Base-by-base conservation (phyloP, 257 asterid genomes). In the Salvia hispanica region DNA sequence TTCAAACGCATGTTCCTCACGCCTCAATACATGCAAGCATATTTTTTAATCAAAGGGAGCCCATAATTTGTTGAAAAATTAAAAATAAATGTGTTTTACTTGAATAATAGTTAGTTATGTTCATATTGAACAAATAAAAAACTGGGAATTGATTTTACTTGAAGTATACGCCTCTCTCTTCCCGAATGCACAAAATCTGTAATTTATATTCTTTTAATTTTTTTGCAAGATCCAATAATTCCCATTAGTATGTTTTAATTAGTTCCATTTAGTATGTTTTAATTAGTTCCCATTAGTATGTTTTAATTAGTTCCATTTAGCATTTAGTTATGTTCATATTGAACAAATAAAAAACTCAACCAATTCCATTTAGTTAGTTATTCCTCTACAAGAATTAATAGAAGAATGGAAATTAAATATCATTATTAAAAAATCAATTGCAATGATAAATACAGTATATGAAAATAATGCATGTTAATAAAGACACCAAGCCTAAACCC, bases 41-140 rank as follows among this genome's bases (percentile, higher is more conserved):
- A 18, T 15, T 37, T 45, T 53, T 6, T 11, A 18, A n/a, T 9
- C 8, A 25, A 18, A 58, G 36, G 66, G 84, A 77, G 78, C 52
- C 78, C 73, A 62, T 40, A 14, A 21, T 70, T 77, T 54, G 73
- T 66, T 74, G 68, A 36, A 67, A 59, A 45, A 86, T 39, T 39
- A 18, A 10, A 53, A 50, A 14, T 10, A 31, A 1, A 5, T 43
- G 37, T 47, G 1, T 73, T 66, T 73, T 70, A 71, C 50, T 25
- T 54, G 78, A 81, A 79, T 86, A 73, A 75, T 64, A 37, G 71
- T 18, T 18, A 18, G 21, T 18, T 18, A 18, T 18, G 52, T 70
- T 82, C 72, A 57, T 60, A 37, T 37, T 18, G 21, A 18, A 18
- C 21, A 18, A 18, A 18, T 18, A 18, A 18, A 18, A 18, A 18